These are phyloP conservation scores for Dactylellina sp. DNA, from an alignment of 2,329 filamentous ascomycete species.

Conservation along the genomic window DNA sequence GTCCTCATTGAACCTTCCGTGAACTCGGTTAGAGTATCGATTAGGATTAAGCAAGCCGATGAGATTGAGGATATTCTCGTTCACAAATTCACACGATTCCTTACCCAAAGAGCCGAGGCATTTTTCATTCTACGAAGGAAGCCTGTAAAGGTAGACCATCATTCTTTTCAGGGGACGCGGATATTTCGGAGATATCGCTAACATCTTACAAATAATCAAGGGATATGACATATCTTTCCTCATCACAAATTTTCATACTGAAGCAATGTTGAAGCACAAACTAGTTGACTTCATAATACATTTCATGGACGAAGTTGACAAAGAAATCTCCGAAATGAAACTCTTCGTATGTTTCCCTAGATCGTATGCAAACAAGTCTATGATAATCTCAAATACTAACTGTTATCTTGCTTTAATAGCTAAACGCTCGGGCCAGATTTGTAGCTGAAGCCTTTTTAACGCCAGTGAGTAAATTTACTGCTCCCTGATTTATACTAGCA, in stretches of 20 bases:
- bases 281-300: constrained; percentile 99
- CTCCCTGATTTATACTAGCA: background rate
- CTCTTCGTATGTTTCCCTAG: constrained; percentile 80
- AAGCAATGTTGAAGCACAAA: constrained; percentile 99
- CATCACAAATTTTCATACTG: constrained; percentile 98
- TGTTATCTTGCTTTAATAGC: constrained; percentile 67
- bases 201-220: constrained; percentile 65
- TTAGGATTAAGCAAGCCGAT: constrained; percentile 99
- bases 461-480: constrained; percentile 70
- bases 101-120: constrained; percentile 94
- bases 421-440: constrained; percentile 96
- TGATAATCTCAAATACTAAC: constrained; percentile 55
- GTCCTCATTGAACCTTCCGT: constrained; percentile 96
- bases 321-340: constrained; percentile 99
- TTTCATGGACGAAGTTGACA: constrained; percentile 99
- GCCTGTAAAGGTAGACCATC: constrained; percentile 80
- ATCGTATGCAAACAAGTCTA: no score
- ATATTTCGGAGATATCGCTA: constrained; percentile 10
- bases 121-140: constrained; percentile 98
- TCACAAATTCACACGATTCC: constrained; percentile 96
- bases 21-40: constrained; percentile 96
- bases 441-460: constrained; percentile 98
- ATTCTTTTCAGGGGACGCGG: background rate
- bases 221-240: constrained; percentile 99
- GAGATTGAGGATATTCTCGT: constrained; percentile 98